These are phyloP conservation scores for Suillus subluteus DNA, from an alignment of 768 basidiomycete genomes.

Conservation along the genomic window DNA sequence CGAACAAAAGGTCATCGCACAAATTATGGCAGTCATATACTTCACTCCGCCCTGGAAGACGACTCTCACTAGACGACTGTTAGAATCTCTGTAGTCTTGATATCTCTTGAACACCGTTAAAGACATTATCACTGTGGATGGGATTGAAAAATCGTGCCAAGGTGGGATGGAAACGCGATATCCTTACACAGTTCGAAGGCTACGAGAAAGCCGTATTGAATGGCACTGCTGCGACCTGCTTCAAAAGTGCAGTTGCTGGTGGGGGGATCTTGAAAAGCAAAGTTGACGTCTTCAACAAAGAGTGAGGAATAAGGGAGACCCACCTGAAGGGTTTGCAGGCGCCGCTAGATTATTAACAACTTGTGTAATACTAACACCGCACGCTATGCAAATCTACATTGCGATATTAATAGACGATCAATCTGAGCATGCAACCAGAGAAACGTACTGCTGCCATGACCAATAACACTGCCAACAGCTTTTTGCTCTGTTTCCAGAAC, in stretches of 20 bases:
- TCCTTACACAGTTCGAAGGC: not conserved
- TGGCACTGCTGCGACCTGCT: not conserved
- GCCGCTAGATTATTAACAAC: not conserved
- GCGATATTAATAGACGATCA: not conserved
- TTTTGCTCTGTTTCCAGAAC: constrained; percentile 12
- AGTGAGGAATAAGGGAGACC: not conserved
- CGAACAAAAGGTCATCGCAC: not conserved
- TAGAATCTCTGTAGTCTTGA: not conserved
- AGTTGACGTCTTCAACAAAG: not conserved
- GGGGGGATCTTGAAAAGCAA: not conserved
- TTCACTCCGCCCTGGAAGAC: not conserved
- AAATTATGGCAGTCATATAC: constrained; percentile 2
- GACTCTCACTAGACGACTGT: not conserved
- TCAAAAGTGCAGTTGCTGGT: constrained; percentile 3
- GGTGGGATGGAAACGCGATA: not conserved
- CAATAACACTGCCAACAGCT: not conserved
- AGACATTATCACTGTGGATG: not conserved
- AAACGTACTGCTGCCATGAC: constrained; percentile 7
- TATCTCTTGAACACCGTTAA: constrained; percentile 6
- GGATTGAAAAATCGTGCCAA: not conserved
- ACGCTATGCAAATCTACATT: not conserved
- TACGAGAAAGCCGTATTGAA: not conserved
- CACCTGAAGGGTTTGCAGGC: not conserved
- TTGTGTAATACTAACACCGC: not conserved
- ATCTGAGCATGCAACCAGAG: not conserved